Conservation (phyloP, 352 stramenopile genomes). For the Pythium periplocum region DNA sequence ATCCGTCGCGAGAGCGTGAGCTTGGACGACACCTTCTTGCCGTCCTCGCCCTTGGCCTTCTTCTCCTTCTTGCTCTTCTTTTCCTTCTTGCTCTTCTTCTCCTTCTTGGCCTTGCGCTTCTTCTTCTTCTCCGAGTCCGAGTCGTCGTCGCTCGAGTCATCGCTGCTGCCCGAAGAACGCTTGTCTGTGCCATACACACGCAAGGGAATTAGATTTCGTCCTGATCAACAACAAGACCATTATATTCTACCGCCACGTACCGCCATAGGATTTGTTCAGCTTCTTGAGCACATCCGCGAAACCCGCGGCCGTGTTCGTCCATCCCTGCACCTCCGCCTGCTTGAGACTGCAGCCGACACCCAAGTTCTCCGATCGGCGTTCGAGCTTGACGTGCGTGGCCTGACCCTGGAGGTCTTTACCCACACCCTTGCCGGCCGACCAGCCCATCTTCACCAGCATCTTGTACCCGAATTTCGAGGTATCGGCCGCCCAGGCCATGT, state of each 20-base stretch:
- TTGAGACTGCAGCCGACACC: conserved; percentile 90
- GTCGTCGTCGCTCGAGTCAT: conserved; percentile 22
- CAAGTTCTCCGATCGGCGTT: conserved; percentile 83
- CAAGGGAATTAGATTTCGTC: no score
- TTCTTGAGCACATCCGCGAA: conserved; percentile 84
- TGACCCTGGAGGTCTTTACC: conserved; percentile 91
- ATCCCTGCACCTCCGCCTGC: conserved; percentile 84
- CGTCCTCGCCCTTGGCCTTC: conserved; percentile 23
- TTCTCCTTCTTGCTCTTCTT: conserved; percentile 49
- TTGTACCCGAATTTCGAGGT: conserved; percentile 93
- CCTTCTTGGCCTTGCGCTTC: conserved; percentile 50
- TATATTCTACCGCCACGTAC: not conserved
- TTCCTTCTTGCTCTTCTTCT: conserved; percentile 55
- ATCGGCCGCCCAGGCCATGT: conserved; percentile 86
- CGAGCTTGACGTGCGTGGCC: conserved; percentile 83
- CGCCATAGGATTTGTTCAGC: conserved; percentile 79
- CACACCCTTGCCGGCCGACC: conserved; percentile 90
- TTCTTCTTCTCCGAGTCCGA: conserved; percentile 41
- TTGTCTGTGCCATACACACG: no score
- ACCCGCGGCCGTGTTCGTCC: conserved; percentile 68
- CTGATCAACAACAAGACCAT: no score
- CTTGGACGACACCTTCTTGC: conserved; percentile 18
- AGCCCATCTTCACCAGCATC: conserved; percentile 96
- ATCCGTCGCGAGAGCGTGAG: conserved; percentile 55
- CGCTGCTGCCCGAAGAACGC: conserved; percentile 3